Evolutionary conservation across 2,329 filamentous ascomycete species (phyloP).

Genomic region (Blumeria hordei): DNA sequence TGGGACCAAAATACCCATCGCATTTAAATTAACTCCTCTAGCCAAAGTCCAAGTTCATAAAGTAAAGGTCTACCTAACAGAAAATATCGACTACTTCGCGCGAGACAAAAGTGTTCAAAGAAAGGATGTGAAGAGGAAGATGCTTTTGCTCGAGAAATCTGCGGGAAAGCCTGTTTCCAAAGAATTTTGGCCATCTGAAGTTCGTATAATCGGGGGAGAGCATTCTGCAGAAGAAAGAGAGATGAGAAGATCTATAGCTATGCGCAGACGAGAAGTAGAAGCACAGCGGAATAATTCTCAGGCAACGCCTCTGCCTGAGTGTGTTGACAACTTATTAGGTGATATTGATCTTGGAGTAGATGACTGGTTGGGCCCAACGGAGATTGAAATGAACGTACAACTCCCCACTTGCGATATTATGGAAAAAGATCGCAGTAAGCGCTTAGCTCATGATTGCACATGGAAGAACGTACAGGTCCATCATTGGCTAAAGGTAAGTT

Average conservation of each 20-base stretch:
- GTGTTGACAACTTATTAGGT: conserved; percentile 36
- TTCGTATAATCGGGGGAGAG: conserved; percentile 42
- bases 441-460: conserved; percentile 47
- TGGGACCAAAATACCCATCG: conserved; percentile 46
- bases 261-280: conserved; percentile 19
- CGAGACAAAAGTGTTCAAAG: conserved; percentile 42
- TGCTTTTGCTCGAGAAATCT: conserved; percentile 46
- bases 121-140: conserved; percentile 39
- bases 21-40: conserved; percentile 50
- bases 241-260: conserved; percentile 13
- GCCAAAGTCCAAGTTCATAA: conserved; percentile 53
- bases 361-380: conserved; percentile 33
- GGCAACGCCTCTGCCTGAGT: conserved; percentile 10
- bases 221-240: conserved; percentile 25
- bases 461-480: conserved; percentile 52
- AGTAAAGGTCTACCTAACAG: conserved; percentile 49
- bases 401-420: conserved; percentile 45
- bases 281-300: conserved; percentile 29
- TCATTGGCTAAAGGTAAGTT: conserved; percentile 49
- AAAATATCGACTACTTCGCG: conserved; percentile 49
- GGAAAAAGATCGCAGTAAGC: conserved; percentile 33
- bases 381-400: conserved; percentile 55
- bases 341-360: conserved; percentile 31
- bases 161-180: conserved; percentile 37
- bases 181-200: conserved; percentile 39